Conservation (phyloP, 495 filamentous ascomycete species). For the Pseudomonodictys pantanalensis region DNA sequence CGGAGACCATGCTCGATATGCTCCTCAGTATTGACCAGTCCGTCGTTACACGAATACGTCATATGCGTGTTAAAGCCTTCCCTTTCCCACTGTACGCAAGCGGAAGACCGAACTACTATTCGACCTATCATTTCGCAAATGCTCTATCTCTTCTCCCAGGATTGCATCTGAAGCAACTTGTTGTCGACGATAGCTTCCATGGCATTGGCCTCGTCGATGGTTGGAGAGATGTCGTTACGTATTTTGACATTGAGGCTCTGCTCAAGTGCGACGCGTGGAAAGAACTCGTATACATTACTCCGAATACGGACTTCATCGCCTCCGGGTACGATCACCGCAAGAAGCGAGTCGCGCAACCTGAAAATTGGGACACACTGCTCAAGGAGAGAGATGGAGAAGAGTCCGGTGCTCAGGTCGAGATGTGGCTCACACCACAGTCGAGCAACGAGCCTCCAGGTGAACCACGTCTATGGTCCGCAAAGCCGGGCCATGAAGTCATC, state of each 20-base stretch:
- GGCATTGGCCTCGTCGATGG: conserved; percentile 16
- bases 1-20: conserved; percentile 25
- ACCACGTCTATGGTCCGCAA: conserved; percentile 18
- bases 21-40: conserved; percentile 18
- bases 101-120: conserved; percentile 12
- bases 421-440: conserved; percentile 13
- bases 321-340: conserved; percentile 20
- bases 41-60: conserved; percentile 21
- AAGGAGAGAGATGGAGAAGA: conserved; percentile 24
- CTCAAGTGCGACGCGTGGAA: conserved; percentile 32
- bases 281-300: conserved; percentile 15
- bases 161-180: conserved; percentile 12
- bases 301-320: conserved; percentile 26
- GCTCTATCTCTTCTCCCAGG: conserved; percentile 29
- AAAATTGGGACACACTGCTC: conserved; percentile 22
- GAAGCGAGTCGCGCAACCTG: conserved; percentile 18
- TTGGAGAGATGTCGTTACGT: conserved; percentile 29
- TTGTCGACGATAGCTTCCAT: conserved; percentile 30
- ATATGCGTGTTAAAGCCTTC: conserved; percentile 22
- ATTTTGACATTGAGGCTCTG: conserved; percentile 23
- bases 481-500: conserved; percentile 22
- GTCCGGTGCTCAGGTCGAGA: conserved; percentile 22
- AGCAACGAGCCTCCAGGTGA: background rate
- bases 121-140: conserved; percentile 18
- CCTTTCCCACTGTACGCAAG: conserved; percentile 24